Base-by-base conservation (phyloP, 345 rosid genomes). In the Rhizophora mangle region DNA sequence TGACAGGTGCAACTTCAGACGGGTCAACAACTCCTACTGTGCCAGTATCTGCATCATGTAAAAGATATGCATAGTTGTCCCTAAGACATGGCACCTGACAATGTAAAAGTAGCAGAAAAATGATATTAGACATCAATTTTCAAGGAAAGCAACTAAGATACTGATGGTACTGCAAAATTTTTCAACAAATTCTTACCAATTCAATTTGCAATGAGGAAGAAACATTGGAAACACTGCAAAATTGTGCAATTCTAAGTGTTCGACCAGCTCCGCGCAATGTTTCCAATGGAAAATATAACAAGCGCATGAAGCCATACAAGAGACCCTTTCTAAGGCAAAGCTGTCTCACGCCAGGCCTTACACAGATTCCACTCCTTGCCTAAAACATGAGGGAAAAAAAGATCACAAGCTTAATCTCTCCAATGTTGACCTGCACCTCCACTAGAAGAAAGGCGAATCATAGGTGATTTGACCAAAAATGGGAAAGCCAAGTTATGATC, bases 1-100 rank as follows among this genome's bases (percentile, higher is more conserved):
- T 82, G 74, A 96, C 75, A 59, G 99, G 99, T 29, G 69, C 79
- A 76, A 97, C 85, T 84, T 96, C 99, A 73, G 88, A 85, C 10
- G 99, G 99, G 88, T 96, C 99, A 82, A 96, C 98, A 57, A 96
- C 97, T 63, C 97, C 99, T 79, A 96, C 98, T 0, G 99, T 96
- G 69, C 98, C 99, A 0, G 99, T 96, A 79, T 92, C 93, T 68
- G 77, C 86, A 74, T 96, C 99, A 68, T 92, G 91, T 67, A 96
- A 85, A 66, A 96, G 89, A 81, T 92, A 96, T 53, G 99, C 98
- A 73, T 90, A 96, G 80, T 86, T 89, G 76, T 96, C 98, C 71
- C 76, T 84, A 59, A 92, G 87, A 62, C 99, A 96, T 4, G 97
- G 92, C 74, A 96, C 98, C 99, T 96, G 84, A 46, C 78, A 59